Conservation (phyloP, 2,329 filamentous ascomycete species). For the Zarea fungicola region DNA sequence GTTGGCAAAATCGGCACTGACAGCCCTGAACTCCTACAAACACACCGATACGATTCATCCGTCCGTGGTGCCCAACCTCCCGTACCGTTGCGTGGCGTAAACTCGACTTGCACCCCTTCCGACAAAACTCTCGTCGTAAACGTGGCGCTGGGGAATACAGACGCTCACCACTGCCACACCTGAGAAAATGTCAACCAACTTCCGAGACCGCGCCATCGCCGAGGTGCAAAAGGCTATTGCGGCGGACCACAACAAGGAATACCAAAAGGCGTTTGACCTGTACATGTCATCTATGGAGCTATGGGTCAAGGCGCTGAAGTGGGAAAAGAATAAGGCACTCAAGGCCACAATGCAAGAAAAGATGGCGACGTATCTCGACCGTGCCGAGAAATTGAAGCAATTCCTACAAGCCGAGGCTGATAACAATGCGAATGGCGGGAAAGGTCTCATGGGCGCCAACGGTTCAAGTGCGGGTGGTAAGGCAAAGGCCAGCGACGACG, state of each 20-base stretch:
- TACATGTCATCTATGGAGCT: conserved; percentile 96
- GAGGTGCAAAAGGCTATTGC: conserved; percentile 97
- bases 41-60: not conserved
- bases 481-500: conserved; percentile 63
- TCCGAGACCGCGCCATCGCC: conserved; percentile 92
- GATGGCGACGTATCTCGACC: conserved; percentile 95
- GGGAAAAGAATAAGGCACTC: conserved; percentile 97
- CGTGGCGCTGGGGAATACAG: not conserved
- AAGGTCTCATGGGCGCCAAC: conserved; percentile 61
- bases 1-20: conserved; percentile 5
- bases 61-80: not conserved
- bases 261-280: conserved; percentile 91
- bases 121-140: not conserved
- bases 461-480: conserved; percentile 61
- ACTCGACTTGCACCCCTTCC: not conserved
- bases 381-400: conserved; percentile 93
- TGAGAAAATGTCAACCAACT: conserved; percentile 83
- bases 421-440: conserved; percentile 62
- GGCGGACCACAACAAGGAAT: conserved; percentile 89
- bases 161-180: not conserved
- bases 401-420: conserved; percentile 75
- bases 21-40: not conserved
- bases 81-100: not conserved
- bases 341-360: conserved; percentile 98
- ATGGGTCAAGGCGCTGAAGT: conserved; percentile 98